Evolutionary conservation across 768 basidiomycete species (phyloP).

Genomic region (Naganishia friedmannii): DNA sequence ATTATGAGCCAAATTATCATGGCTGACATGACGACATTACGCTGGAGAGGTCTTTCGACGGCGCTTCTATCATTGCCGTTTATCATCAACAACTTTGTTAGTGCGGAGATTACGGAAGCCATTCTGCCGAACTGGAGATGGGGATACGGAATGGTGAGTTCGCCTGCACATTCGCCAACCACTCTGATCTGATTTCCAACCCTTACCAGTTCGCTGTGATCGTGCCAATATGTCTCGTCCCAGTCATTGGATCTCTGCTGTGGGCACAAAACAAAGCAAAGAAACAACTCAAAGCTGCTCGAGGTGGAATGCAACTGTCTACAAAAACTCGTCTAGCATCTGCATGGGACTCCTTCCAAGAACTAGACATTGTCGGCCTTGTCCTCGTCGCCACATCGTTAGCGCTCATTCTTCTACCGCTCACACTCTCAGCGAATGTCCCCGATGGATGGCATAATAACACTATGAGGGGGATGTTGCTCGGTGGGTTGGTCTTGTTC

Average conservation of each 20-base stretch:
- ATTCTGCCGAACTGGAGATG: slow-evolving; percentile 53
- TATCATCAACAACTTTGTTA: slow-evolving; percentile 53
- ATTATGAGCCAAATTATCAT: slow-evolving; percentile 54
- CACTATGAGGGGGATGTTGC: slow-evolving; percentile 39
- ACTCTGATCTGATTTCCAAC: neutral
- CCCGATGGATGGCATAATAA: slow-evolving; percentile 46
- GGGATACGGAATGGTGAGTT: slow-evolving; percentile 52
- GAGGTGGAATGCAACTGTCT: neutral
- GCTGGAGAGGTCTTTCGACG: slow-evolving; percentile 50
- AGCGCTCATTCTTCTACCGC: slow-evolving; percentile 49
- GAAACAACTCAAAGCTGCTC: slow-evolving; percentile 31
- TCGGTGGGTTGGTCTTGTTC: slow-evolving; percentile 23
- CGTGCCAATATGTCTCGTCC: slow-evolving; percentile 48
- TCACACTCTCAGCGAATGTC: slow-evolving; percentile 45
- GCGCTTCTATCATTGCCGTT: slow-evolving; percentile 49
- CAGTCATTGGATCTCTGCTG: slow-evolving; percentile 49
- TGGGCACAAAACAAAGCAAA: slow-evolving; percentile 51
- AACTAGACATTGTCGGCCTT: slow-evolving; percentile 36
- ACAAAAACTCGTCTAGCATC: neutral
- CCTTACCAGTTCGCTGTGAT: slow-evolving; percentile 40
- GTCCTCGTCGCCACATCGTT: slow-evolving; percentile 49
- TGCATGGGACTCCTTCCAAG: slow-evolving; percentile 21
- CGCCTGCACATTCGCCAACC: slow-evolving; percentile 8
- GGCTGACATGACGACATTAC: slow-evolving; percentile 54
- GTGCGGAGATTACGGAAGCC: slow-evolving; percentile 51